Evolutionary conservation across 495 filamentous ascomycete genomes (phyloP).

Genomic region (Aspergillus ellipticus): DNA sequence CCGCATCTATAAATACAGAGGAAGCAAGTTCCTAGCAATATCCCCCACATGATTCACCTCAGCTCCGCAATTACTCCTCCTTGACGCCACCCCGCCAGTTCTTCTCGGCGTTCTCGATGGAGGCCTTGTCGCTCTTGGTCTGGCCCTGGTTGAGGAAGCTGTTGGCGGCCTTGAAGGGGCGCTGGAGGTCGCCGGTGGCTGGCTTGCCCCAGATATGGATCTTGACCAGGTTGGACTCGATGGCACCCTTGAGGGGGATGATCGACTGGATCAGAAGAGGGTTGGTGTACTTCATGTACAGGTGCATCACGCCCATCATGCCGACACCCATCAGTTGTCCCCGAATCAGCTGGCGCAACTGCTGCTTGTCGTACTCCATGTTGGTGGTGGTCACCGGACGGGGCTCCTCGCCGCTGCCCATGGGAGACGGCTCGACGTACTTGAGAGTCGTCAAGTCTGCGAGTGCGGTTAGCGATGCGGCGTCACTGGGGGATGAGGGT

Average conservation of each 20-base stretch:
- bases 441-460: slow-evolving; percentile 95
- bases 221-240: slow-evolving; percentile 93
- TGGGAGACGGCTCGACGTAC: slow-evolving; percentile 91
- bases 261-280: slow-evolving; percentile 97
- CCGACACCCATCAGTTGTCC: slow-evolving; percentile 88
- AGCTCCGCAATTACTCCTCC: slow-evolving; percentile 69
- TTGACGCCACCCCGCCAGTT: slow-evolving; percentile 82
- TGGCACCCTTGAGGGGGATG: slow-evolving; percentile 90
- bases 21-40: slow-evolving; percentile 2
- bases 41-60: not conserved
- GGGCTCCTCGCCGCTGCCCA: slow-evolving; percentile 87
- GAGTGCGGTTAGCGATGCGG: not conserved
- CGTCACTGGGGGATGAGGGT: too few species aligned
- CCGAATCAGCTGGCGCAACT: slow-evolving; percentile 79
- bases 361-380: slow-evolving; percentile 83
- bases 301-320: slow-evolving; percentile 98
- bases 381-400: slow-evolving; percentile 95
- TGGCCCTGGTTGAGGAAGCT: slow-evolving; percentile 76
- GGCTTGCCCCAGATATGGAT: slow-evolving; percentile 88
- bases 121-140: slow-evolving; percentile 93
- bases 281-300: slow-evolving; percentile 99
- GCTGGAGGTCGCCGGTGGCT: slow-evolving; percentile 86
- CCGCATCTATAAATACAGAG: slow-evolving; percentile 20
- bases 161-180: slow-evolving; percentile 84
- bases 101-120: slow-evolving; percentile 81